Base-by-base conservation (phyloP, 2,329 filamentous ascomycete species). In the Microdochium paspali region DNA sequence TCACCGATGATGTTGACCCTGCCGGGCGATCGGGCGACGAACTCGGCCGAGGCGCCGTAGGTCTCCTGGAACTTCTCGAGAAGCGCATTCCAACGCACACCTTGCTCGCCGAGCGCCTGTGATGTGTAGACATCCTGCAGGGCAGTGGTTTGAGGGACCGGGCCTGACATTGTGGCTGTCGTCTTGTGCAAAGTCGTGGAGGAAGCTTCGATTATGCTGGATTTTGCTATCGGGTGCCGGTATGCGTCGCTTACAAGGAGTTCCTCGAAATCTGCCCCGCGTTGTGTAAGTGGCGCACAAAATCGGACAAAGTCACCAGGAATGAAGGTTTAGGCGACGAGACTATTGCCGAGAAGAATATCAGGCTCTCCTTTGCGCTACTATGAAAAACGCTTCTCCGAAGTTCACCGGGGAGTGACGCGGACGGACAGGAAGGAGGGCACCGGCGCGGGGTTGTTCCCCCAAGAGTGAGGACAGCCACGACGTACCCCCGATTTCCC, bases 1-100 rank as follows among this genome's bases (percentile, higher is more conserved):
- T 98, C 93, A 66, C 93, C 93, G 63, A 98, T 96, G 61, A 98
- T 93, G 71, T 97, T 97, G 55, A 98, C 93, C 55, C 93, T 81
- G 50, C 93, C 93, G 1, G 93, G 93, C 47, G 90, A 95, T 53
- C 93, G 84, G 10, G 91, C 80, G 20, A 97, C 81, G 59, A 95
- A 96, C 50, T 86, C 77, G 32, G 90, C 82, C 15, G 75, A 70
- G 46, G 80, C 75, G 56, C 81, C 83, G 67, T 91, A 95, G 39
- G 69, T 71, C 49, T 76, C 67, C 55, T 82, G 72, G 68, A 97
- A 97, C 55, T 76, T 76, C 46, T 77, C 69, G 39, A 91, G 70
- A 40, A 97, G 76, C 40, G 69, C 73, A 57, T 84, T 79, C 87
- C 91, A 97, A 67, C 93, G 77, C 55, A 77, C 71, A 42, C 73